phyloP scores from a whole-genome alignment of 305 asterid species.

The Fraxinus floribunda region DNA sequence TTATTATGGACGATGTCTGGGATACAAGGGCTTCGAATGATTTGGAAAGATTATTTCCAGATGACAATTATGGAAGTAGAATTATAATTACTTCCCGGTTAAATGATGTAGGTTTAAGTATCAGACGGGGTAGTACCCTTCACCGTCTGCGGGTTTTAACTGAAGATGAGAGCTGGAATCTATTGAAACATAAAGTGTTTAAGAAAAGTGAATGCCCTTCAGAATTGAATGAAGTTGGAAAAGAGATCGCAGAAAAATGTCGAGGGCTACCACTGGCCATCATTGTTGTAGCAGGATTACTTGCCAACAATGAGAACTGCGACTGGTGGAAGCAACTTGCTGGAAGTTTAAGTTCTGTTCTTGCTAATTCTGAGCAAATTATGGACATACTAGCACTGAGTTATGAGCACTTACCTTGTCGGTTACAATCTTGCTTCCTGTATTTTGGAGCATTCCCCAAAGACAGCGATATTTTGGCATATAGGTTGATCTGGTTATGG shows the following conservation, averaged over 20 bases:
- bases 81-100: conserved; percentile 25
- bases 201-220: conserved; percentile 3
- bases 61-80: conserved; percentile 24
- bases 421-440: conserved; percentile 10
- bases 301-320: background rate
- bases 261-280: conserved; percentile 33
- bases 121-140: background rate
- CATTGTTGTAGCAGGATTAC: conserved; percentile 26
- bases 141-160: conserved; percentile 5
- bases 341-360: conserved; percentile 4
- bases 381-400: conserved; percentile 18
- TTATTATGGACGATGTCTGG: conserved; percentile 40
- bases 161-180: conserved; percentile 21
- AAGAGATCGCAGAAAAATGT: conserved; percentile 20
- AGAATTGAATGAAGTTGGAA: conserved; percentile 10
- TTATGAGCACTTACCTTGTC: conserved; percentile 18
- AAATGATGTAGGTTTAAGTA: conserved; percentile 4
- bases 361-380: background rate
- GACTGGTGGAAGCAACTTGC: conserved; percentile 16
- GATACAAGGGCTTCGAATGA: conserved; percentile 11
- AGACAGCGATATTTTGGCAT: conserved; percentile 11
- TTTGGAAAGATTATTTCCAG: conserved; percentile 17
- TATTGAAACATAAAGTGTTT: conserved; percentile 17
- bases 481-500: conserved; percentile 24
- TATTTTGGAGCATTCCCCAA: conserved; percentile 19